phyloP scores from a whole-genome alignment of 495 filamentous ascomycete species.

The Neurospora sp. region DNA sequence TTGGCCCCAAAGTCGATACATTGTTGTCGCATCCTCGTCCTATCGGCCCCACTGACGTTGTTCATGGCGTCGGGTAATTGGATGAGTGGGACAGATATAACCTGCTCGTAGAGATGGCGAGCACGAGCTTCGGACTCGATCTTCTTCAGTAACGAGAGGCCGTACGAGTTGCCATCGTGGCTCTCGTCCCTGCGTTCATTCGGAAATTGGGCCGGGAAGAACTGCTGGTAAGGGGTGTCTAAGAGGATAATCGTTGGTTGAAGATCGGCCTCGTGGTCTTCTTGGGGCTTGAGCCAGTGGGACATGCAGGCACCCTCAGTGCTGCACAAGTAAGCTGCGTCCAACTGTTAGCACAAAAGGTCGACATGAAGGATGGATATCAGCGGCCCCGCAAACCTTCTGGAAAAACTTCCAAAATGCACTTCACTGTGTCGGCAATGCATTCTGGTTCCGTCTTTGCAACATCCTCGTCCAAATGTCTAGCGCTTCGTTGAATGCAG shows the following conservation, averaged over 20 bases:
- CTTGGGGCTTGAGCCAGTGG: conserved; percentile 58
- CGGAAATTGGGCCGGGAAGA: conserved; percentile 31
- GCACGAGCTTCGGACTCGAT: conserved; percentile 62
- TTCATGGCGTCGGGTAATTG: conserved; percentile 24
- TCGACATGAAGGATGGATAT: neutral
- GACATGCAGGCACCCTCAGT: conserved; percentile 60
- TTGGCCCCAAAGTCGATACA: conserved; percentile 78
- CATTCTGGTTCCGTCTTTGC: conserved; percentile 20
- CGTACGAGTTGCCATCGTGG: conserved; percentile 50
- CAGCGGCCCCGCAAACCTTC: conserved; percentile 29
- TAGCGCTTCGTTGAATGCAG: conserved; percentile 5
- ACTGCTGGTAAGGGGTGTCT: conserved; percentile 50
- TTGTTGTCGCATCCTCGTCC: conserved; percentile 40
- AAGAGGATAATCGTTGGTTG: conserved; percentile 69
- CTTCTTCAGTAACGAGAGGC: conserved; percentile 56
- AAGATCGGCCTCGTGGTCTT: conserved; percentile 48
- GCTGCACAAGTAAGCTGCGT: conserved; percentile 61
- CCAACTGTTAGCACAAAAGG: conserved; percentile 16
- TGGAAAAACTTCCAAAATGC: conserved; percentile 39
- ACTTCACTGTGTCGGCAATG: conserved; percentile 37
- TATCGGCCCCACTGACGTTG: conserved; percentile 29
- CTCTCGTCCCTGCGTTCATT: conserved; percentile 24
- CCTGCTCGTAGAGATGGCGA: conserved; percentile 58
- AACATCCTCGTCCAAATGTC: neutral
- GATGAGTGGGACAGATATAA: conserved; percentile 65